Base-by-base conservation (phyloP, 2,329 filamentous ascomycete species). In the Pestalotiopsis sp. region DNA sequence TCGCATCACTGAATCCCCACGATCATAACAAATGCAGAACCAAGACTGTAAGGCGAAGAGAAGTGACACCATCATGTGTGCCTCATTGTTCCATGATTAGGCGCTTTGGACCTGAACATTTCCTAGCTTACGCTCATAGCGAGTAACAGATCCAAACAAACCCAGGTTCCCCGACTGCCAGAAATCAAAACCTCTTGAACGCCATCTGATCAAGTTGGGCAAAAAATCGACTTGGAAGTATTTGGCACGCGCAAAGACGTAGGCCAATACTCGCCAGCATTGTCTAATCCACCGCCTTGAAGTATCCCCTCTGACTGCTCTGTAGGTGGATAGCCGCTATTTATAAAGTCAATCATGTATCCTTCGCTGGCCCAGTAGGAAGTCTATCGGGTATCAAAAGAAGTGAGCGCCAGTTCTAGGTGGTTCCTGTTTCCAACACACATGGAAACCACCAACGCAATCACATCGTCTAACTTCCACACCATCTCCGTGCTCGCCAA, bases 321-420 rank as follows among this genome's bases (percentile, higher is more conserved):
- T 20, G 5, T 17, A n/a, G 17, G 36, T 38, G 59, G 17, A 39
- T 36, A 20, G n/a, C 20, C 38, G 31, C 23, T 13, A n/a, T 31
- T 38, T 62, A 20, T 62, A 20, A 62, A 36, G 9, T 38, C 59
- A 36, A 14, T 36, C 20, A 49, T 36, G 31, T 31, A 56, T 66
- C 64, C 45, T 31, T 36, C 52, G 14, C 41, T 38, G 41, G 64
- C 64, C 64, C 62, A 49, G 60, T 38, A 68, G 52, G 67, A 78
- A 77, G 72, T 76, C 78, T 80, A 80, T 76, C 78, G 78, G 78
- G 78, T 80, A 80, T 80, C 78, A 79, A 78, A 75, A 75, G 77
- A 71, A 69, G 68, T 71, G 27, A 52, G 65, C 56, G 41, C 56
- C 56, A 68, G 59, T n/a, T 56, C 64, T 62, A 49, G 49, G n/a